Percentiles rank a stretch among this genome's conserved stretches.
These are phyloP conservation scores for Leccinum ochraceum DNA, from an alignment of 768 basidiomycete genomes.

Conservation along the genomic window DNA sequence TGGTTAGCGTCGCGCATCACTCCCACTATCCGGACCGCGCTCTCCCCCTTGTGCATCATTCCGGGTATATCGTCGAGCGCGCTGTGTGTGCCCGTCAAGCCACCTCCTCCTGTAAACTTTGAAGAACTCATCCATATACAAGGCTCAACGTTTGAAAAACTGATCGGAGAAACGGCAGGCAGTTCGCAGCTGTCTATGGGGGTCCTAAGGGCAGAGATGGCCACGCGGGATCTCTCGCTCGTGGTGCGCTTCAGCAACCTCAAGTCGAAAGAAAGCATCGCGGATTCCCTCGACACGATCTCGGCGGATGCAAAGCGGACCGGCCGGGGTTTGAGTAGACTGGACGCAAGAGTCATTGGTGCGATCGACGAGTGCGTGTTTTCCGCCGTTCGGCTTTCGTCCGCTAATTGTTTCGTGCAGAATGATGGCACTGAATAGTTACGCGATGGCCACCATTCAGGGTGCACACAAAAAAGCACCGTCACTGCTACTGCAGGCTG, in stretches of 20 bases:
- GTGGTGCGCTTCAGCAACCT: conserved; percentile 66
- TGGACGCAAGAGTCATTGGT: conserved; percentile 68
- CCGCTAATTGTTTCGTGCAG: conserved; percentile 35
- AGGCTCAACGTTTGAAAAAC: conserved; percentile 59
- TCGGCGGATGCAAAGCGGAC: conserved; percentile 61
- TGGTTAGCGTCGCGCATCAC: conserved; percentile 44
- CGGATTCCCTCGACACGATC: conserved; percentile 52
- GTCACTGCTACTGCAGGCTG: conserved; percentile 33
- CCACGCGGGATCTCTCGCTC: conserved; percentile 63
- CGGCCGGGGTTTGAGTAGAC: conserved; percentile 57
- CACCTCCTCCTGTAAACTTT: conserved; percentile 52
- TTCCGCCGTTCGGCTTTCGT: not conserved
- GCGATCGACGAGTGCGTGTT: conserved; percentile 69
- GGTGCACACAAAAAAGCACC: conserved; percentile 31
- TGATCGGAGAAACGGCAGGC: conserved; percentile 59
- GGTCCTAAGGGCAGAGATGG: conserved; percentile 78
- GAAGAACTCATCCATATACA: conserved; percentile 61
- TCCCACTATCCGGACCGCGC: conserved; percentile 43
- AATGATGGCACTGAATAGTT: conserved; percentile 73
- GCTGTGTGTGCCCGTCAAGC: conserved; percentile 39
- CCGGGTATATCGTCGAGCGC: conserved; percentile 54
- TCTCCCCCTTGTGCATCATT: conserved; percentile 61
- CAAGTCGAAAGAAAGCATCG: conserved; percentile 57
- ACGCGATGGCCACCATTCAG: conserved; percentile 62
- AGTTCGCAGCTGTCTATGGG: conserved; percentile 62